Conservation (phyloP, 225 moss, liverwort and hornwort species). For the Neckera pumila region DNA sequence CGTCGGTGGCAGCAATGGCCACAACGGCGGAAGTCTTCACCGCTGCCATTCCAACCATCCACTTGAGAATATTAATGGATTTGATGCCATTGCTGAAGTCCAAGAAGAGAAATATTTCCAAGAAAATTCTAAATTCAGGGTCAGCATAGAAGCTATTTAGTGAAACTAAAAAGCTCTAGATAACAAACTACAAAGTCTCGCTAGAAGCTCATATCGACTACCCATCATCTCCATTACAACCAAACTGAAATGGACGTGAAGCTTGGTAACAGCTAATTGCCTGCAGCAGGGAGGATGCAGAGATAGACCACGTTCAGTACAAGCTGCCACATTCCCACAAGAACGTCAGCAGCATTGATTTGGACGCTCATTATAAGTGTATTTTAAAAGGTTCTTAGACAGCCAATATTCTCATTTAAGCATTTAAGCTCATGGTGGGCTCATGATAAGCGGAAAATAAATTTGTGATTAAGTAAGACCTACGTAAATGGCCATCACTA, state of each 20-base stretch:
- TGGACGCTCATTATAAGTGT: neutral
- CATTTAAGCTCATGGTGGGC: neutral
- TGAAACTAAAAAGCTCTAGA: neutral
- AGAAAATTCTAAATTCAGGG: neutral
- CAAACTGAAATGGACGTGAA: neutral
- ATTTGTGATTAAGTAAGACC: conserved; percentile 6
- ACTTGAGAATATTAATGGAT: neutral
- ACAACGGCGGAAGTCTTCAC: conserved; percentile 55
- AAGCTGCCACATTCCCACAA: conserved; percentile 36
- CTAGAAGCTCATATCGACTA: neutral
- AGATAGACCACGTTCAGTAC: conserved; percentile 56
- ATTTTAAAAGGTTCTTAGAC: neutral
- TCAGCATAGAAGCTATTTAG: neutral
- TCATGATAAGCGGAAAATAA: neutral
- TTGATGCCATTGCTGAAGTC: neutral
- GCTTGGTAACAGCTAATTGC: conserved; percentile 6
- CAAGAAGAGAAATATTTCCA: neutral
- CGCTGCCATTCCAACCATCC: conserved; percentile 32
- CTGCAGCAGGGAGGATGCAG: conserved; percentile 60
- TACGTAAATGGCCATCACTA: conserved; percentile 58
- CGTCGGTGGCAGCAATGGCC: conserved; percentile 42
- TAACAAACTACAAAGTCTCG: neutral
- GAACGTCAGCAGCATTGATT: neutral
- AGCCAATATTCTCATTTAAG: neutral
- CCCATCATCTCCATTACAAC: neutral